phyloP scores from a whole-genome alignment of 129 eudicot genomes.

The Tanacetum coccineum region DNA sequence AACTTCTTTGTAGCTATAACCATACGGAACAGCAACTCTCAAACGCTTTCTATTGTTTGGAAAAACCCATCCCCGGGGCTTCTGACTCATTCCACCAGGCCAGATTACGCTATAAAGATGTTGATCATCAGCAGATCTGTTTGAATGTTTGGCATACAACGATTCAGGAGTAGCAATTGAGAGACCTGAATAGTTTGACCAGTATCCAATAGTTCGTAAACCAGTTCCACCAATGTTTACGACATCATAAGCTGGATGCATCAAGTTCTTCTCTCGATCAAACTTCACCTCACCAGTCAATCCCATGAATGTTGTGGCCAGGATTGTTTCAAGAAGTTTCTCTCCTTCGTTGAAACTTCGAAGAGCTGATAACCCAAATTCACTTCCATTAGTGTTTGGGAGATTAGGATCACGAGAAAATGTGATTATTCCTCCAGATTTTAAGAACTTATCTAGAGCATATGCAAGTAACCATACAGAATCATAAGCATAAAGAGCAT shows the following conservation, averaged over 20 bases:
- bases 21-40: conserved; percentile 66
- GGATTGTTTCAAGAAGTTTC: conserved; percentile 45
- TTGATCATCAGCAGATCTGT: conserved; percentile 34
- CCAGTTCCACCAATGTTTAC: conserved; percentile 71
- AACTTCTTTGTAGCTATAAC: conserved; percentile 53
- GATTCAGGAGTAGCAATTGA: conserved; percentile 54
- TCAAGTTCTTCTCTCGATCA: conserved; percentile 52
- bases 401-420: conserved; percentile 52
- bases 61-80: conserved; percentile 86
- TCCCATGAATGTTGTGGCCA: conserved; percentile 49
- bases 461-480: conserved; percentile 71
- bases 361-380: conserved; percentile 45
- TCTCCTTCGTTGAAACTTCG: conserved; percentile 56
- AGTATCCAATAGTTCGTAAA: conserved; percentile 53
- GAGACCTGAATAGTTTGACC: conserved; percentile 74
- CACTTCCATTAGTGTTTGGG: conserved; percentile 36
- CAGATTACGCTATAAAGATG: conserved; percentile 57
- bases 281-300: conserved; percentile 54
- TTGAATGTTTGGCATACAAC: conserved; percentile 40
- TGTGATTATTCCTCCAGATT: conserved; percentile 41
- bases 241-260: conserved; percentile 62
- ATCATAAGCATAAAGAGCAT: conserved; percentile 76
- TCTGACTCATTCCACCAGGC: conserved; percentile 66
- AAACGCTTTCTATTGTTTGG: conserved; percentile 70
- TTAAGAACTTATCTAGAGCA: conserved; percentile 60